Percentiles rank a stretch among this genome's conserved stretches.
Conservation (phyloP, 257 asterid genomes). For the Apocynum venetum region DNA sequence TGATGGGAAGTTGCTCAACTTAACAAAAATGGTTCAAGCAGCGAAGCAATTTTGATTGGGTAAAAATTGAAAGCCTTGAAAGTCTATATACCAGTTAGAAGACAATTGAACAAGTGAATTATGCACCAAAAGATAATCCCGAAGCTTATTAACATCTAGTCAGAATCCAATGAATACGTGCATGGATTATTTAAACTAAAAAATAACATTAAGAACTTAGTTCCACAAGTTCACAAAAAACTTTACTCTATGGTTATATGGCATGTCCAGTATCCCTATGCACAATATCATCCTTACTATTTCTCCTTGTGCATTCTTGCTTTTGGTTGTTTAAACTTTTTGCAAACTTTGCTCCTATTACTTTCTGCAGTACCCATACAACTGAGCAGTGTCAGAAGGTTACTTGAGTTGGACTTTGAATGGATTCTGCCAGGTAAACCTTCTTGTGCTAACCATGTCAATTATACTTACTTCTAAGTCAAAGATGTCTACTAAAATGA, state of each 20-base stretch:
- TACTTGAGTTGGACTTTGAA: constrained; percentile 60
- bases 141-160: background rate
- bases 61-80: background rate
- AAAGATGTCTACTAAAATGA: background rate
- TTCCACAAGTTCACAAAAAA: background rate
- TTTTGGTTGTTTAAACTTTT: background rate
- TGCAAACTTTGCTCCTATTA: background rate
- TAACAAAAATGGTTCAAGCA: background rate
- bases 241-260: background rate
- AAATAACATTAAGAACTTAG: background rate
- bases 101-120: background rate
- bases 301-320: background rate
- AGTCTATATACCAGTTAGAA: background rate
- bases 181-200: background rate
- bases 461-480: background rate
- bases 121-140: background rate
- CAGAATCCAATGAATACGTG: background rate
- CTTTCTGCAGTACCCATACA: constrained; percentile 41
- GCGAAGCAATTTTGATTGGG: background rate
- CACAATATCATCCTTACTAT: background rate
- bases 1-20: background rate
- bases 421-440: constrained; percentile 68
- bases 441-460: background rate
- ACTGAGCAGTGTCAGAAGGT: constrained; percentile 45
- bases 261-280: background rate